These are phyloP conservation scores for Linum trigynum DNA, from an alignment of 345 rosid genomes.

Conservation along the genomic window DNA sequence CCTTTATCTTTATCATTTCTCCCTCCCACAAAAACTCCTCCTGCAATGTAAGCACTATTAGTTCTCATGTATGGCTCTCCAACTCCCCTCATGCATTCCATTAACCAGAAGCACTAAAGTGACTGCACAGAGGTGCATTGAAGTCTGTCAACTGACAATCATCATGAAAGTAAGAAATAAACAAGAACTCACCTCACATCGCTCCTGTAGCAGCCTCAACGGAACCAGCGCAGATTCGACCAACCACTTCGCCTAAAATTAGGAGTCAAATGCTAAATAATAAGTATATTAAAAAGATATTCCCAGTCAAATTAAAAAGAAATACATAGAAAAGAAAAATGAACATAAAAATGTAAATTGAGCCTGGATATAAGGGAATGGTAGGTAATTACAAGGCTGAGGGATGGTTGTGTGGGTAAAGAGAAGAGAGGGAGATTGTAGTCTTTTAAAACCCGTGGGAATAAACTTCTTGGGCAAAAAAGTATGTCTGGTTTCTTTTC, in stretches of 20 bases:
- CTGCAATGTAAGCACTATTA: constrained; percentile 29
- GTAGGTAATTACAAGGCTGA: background rate
- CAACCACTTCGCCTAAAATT: constrained; percentile 80
- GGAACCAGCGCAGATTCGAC: constrained; percentile 83
- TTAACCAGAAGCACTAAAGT: constrained; percentile 6
- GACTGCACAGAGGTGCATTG: background rate
- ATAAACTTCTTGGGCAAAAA: too few relatives aligned
- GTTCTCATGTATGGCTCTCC: background rate
- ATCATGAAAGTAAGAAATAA: constrained; percentile 1
- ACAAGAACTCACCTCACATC: constrained; percentile 61
- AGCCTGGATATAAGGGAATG: background rate
- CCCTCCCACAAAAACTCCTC: constrained; percentile 98
- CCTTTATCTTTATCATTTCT: constrained; percentile 94
- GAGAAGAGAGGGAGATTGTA: too few relatives aligned
- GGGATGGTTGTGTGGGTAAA: too few relatives aligned
- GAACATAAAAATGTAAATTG: background rate
- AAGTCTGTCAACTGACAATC: background rate
- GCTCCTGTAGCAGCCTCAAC: constrained; percentile 86
- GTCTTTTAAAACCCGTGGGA: too few relatives aligned
- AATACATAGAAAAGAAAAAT: background rate
- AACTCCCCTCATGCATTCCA: background rate
- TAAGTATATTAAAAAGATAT: background rate
- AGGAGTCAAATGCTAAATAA: background rate
- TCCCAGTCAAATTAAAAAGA: background rate
- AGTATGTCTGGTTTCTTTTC: too few relatives aligned